A percentile compares a stretch with the other conserved stretches of the same genome.
Conservation (phyloP, 176 grass and related monocot genomes). For the Guadua angustifolia region DNA sequence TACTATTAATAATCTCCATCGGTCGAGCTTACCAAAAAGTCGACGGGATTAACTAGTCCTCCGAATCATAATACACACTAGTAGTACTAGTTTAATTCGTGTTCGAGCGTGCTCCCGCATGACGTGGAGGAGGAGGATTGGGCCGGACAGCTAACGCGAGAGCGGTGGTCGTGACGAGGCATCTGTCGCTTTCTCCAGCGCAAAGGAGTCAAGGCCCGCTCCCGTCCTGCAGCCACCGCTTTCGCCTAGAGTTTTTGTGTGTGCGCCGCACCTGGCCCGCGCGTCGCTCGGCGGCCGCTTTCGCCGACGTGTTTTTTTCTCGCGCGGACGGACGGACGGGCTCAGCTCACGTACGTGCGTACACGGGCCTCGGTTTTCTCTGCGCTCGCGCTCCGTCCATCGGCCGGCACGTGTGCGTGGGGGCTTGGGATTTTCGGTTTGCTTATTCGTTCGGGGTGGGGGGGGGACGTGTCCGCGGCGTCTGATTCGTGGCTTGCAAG, state of each 20-base stretch:
- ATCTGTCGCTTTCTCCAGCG: constrained; percentile 48
- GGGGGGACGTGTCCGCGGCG: constrained; percentile 7
- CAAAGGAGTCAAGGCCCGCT: not conserved
- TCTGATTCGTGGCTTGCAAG: not conserved
- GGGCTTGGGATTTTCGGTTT: not conserved
- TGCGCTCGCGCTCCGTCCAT: not conserved
- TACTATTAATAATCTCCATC: not conserved
- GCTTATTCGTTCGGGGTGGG: not conserved
- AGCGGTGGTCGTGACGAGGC: not conserved
- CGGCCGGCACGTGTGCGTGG: constrained; percentile 33
- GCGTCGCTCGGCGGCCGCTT: constrained; percentile 22
- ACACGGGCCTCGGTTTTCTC: not conserved
- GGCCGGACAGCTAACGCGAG: not conserved
- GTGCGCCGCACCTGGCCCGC: not conserved
- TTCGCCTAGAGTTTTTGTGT: not conserved
- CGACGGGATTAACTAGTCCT: not conserved
- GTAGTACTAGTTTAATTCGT: constrained; percentile 25
- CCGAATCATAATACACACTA: too few species aligned
- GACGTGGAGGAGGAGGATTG: constrained; percentile 7
- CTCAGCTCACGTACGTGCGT: not conserved
- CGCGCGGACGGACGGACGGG: not conserved
- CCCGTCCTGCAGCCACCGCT: not conserved
- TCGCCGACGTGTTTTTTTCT: not conserved
- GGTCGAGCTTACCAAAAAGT: not conserved
- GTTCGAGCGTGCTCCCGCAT: not conserved